These are phyloP conservation scores for Streptanthus diversifolius DNA, from an alignment of 345 rosid genomes.

Conservation along the genomic window DNA sequence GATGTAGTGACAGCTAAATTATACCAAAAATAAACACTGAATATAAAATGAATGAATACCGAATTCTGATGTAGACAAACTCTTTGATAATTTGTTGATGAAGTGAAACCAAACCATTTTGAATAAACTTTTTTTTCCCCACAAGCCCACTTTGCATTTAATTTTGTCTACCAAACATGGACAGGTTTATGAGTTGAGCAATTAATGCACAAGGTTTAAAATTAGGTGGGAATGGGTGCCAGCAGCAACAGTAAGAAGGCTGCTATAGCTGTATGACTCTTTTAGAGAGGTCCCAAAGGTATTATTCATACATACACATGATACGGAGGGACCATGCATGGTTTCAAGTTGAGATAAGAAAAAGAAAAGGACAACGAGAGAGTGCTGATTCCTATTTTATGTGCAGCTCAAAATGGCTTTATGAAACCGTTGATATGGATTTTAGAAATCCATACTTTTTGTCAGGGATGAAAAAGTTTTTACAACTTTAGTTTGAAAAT, in stretches of 20 bases:
- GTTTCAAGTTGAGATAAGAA: not conserved
- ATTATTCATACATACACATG: slow-evolving; percentile 2
- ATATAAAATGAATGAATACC: slow-evolving; percentile 18
- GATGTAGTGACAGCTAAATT: slow-evolving; percentile 12
- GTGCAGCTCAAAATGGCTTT: not conserved
- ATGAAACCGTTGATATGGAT: not conserved
- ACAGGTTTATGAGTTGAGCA: slow-evolving; percentile 20
- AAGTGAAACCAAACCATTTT: slow-evolving; percentile 12
- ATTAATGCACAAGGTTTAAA: slow-evolving; percentile 6
- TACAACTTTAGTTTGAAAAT: not conserved
- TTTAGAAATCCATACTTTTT: not conserved
- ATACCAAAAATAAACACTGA: slow-evolving; percentile 11
- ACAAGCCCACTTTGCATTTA: not conserved
- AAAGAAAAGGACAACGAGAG: not conserved
- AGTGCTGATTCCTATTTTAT: slow-evolving; percentile 11
- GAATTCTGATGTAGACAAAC: not conserved
- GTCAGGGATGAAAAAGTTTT: not conserved
- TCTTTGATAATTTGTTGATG: not conserved
- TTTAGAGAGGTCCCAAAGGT: slow-evolving; percentile 32
- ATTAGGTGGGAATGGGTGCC: slow-evolving; percentile 26
- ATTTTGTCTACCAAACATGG: slow-evolving; percentile 19
- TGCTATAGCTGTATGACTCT: slow-evolving; percentile 28
- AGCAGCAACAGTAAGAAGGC: slow-evolving; percentile 32
- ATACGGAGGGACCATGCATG: slow-evolving; percentile 22
- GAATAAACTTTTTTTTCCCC: not conserved